Evolutionary conservation across 2,329 filamentous ascomycete species (phyloP).

Genomic region (Aphanocladium album): DNA sequence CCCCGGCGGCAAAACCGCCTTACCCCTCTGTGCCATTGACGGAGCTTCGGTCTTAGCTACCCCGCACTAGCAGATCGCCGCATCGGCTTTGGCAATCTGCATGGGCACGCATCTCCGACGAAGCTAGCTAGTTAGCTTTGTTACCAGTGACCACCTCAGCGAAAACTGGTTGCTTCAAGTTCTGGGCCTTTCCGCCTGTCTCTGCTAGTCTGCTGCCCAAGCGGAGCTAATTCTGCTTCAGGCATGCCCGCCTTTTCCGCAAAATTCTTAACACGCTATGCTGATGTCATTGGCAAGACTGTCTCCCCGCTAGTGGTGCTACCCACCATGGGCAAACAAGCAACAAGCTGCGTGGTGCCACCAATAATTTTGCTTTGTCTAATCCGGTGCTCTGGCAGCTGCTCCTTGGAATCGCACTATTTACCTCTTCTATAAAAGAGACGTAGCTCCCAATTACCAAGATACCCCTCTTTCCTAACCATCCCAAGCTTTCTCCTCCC

Average conservation of each 20-base stretch:
- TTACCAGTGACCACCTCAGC: neutral
- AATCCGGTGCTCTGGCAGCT: neutral
- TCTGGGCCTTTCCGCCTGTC: neutral
- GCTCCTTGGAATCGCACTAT: neutral
- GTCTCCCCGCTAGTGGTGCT: neutral
- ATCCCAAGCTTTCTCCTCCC: neutral
- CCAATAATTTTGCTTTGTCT: neutral
- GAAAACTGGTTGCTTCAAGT: neutral
- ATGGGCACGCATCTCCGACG: neutral
- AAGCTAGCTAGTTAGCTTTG: neutral
- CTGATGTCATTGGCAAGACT: neutral
- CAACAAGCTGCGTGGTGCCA: neutral
- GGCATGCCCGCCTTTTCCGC: neutral
- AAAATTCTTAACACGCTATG: neutral
- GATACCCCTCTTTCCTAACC: neutral
- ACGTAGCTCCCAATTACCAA: neutral
- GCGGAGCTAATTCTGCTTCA: neutral
- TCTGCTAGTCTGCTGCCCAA: neutral
- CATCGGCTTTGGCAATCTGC: conserved; percentile 6
- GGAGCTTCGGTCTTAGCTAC: neutral
- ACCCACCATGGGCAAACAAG: neutral
- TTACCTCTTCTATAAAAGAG: neutral
- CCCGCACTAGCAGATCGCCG: neutral
- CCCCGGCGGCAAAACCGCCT: neutral
- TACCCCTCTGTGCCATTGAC: neutral